phyloP scores from a whole-genome alignment of 1,284 basidiomycete genomes.

The Puccinia horiana region DNA sequence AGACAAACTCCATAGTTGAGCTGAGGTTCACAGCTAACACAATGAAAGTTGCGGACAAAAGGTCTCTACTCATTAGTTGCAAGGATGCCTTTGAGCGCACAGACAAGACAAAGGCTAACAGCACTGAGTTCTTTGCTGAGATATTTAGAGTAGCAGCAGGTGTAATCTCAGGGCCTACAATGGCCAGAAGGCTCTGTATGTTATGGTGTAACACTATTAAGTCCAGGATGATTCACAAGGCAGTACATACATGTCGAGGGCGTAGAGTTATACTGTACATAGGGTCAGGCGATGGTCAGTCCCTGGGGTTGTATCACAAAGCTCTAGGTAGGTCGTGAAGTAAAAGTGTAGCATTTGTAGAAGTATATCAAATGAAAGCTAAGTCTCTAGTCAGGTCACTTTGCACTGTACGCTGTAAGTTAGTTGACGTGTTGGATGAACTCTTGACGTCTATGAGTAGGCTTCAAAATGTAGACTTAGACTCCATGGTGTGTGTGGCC shows the following conservation, averaged over 20 bases:
- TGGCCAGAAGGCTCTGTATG: background rate
- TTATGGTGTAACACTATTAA: background rate
- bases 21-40: background rate
- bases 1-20: background rate
- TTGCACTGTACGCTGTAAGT: background rate
- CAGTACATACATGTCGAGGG: background rate
- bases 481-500: background rate
- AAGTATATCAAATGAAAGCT: background rate
- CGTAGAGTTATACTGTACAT: background rate
- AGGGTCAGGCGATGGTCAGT: background rate
- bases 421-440: background rate
- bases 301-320: background rate
- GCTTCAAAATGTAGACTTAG: background rate
- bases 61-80: background rate
- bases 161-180: background rate
- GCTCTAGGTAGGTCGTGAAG: background rate
- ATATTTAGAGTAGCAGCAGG: constrained; percentile 3
- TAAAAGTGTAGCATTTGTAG: background rate
- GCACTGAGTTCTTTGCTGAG: background rate
- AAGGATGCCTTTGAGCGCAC: background rate
- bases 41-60: background rate
- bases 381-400: background rate
- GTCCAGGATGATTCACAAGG: background rate
- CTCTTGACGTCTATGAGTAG: background rate
- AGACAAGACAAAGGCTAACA: background rate